phyloP scores from a whole-genome alignment of 2,329 filamentous ascomycete genomes.

The Hansfordia pulvinata region DNA sequence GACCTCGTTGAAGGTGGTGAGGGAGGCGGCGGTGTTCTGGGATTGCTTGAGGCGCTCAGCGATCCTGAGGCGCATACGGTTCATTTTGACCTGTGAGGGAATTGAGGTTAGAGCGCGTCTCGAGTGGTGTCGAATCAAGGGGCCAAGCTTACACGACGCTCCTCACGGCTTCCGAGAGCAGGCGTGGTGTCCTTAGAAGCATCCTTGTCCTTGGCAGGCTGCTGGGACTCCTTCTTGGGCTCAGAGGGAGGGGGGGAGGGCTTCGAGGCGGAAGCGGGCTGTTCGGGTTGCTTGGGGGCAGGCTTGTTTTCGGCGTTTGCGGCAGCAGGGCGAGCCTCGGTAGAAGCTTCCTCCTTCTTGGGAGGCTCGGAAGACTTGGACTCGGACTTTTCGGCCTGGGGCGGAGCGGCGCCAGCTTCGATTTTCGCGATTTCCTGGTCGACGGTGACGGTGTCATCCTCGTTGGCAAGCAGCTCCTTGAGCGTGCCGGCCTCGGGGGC shows the following conservation, averaged over 20 bases:
- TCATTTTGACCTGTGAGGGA: conserved; percentile 87
- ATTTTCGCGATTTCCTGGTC: conserved; percentile 83
- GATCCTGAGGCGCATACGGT: conserved; percentile 95
- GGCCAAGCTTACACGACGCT: conserved; percentile 60
- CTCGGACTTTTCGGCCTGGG: conserved; percentile 41
- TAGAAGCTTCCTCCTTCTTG: conserved; percentile 26
- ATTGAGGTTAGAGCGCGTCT: conserved; percentile 5
- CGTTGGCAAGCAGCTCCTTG: conserved; percentile 80
- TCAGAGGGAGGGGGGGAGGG: conserved; percentile 21
- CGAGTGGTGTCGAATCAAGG: not conserved
- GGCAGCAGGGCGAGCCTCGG: conserved; percentile 27
- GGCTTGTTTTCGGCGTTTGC: conserved; percentile 16
- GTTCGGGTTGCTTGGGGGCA: conserved; percentile 34
- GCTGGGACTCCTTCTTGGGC: conserved; percentile 22
- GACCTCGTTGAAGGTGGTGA: conserved; percentile 98
- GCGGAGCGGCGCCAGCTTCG: conserved; percentile 58
- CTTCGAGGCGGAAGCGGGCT: conserved; percentile 29
- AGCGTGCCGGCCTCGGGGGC: conserved; percentile 82
- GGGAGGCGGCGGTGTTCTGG: conserved; percentile 91
- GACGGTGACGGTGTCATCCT: conserved; percentile 91
- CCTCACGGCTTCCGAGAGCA: conserved; percentile 61
- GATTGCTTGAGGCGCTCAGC: conserved; percentile 98
- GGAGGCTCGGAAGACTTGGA: conserved; percentile 42
- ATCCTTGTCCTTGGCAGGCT: conserved; percentile 20
- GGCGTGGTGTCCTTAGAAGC: conserved; percentile 20